Conservation (phyloP, 1,284 basidiomycete species). For the Microbotryum violaceum region DNA sequence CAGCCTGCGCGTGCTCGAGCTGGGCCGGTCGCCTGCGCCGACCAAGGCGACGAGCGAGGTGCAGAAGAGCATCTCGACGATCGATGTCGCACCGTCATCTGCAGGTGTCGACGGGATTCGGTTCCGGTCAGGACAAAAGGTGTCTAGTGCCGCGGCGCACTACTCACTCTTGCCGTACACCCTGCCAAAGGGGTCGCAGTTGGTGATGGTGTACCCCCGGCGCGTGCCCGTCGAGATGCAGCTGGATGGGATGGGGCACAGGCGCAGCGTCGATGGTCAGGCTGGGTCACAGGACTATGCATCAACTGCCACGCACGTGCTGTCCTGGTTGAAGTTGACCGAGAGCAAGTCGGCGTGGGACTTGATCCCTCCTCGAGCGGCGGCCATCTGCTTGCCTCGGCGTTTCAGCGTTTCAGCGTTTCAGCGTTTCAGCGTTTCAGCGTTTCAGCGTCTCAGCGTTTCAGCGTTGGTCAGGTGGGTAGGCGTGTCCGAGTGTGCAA, state of each 20-base stretch:
- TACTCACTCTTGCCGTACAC: constrained; percentile 86
- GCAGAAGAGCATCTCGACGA: constrained; percentile 99
- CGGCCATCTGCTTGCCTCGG: constrained; percentile 7
- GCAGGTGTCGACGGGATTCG: not conserved
- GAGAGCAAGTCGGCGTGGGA: constrained; percentile 33
- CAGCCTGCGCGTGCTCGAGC: constrained; percentile 69
- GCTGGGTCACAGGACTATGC: not conserved
- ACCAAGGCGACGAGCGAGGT: constrained; percentile 95
- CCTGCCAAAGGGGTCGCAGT: constrained; percentile 94
- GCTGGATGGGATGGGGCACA: constrained; percentile 44
- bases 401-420: too few relatives aligned
- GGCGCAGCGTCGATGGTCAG: constrained; percentile 16
- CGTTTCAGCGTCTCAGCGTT: too few relatives aligned
- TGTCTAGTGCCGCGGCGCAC: not conserved
- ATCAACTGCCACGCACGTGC: constrained; percentile 16
- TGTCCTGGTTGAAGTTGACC: constrained; percentile 38
- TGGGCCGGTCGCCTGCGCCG: constrained; percentile 66
- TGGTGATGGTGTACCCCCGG: constrained; percentile 93
- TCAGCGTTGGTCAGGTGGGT: too few relatives aligned
- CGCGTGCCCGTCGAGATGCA: constrained; percentile 91
- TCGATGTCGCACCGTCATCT: constrained; percentile 88
- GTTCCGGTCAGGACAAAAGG: too few relatives aligned
- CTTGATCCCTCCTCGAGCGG: constrained; percentile 29
- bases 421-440: too few relatives aligned
- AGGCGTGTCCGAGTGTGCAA: too few relatives aligned